A percentile compares a stretch with the other conserved stretches of the same genome.
Evolutionary conservation across 2,329 filamentous ascomycete genomes (phyloP).

Genomic region (Phialocephala sp.): DNA sequence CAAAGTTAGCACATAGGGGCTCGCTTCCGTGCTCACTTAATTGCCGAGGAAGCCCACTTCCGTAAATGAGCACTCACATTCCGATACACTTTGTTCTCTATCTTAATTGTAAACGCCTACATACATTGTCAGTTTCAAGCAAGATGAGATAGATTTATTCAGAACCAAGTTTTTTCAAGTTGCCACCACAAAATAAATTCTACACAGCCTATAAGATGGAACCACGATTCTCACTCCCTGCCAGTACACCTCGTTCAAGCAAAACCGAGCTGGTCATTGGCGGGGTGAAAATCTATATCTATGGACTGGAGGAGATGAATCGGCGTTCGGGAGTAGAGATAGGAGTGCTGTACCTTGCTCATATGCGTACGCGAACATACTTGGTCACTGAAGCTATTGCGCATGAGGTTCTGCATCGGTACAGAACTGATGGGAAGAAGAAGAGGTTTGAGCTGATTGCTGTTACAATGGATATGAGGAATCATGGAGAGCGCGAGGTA

Average conservation of each 20-base stretch:
- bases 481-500: constrained; percentile 32
- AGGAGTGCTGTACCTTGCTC: constrained; percentile 30
- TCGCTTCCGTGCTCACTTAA: not conserved
- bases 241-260: constrained; percentile 26
- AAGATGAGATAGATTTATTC: not conserved
- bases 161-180: not conserved
- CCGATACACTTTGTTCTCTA: not conserved
- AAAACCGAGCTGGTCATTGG: constrained; percentile 25
- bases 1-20: not conserved
- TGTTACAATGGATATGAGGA: constrained; percentile 34
- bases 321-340: constrained; percentile 21
- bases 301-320: constrained; percentile 29
- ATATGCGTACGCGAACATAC: constrained; percentile 30
- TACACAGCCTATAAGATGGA: constrained; percentile 10
- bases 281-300: constrained; percentile 29
- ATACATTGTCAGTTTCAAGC: not conserved
- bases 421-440: constrained; percentile 24
- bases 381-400: constrained; percentile 33
- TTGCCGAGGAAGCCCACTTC: constrained; percentile 13
- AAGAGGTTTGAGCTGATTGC: constrained; percentile 30
- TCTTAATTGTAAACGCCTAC: not conserved
- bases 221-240: constrained; percentile 26
- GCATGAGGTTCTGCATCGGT: constrained; percentile 30
- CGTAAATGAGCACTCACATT: not conserved
- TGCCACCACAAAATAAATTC: not conserved